A percentile compares a stretch with the other conserved stretches of the same genome.
phyloP scores from a whole-genome alignment of 306 rosid genomes.

The Vigna radiata region DNA sequence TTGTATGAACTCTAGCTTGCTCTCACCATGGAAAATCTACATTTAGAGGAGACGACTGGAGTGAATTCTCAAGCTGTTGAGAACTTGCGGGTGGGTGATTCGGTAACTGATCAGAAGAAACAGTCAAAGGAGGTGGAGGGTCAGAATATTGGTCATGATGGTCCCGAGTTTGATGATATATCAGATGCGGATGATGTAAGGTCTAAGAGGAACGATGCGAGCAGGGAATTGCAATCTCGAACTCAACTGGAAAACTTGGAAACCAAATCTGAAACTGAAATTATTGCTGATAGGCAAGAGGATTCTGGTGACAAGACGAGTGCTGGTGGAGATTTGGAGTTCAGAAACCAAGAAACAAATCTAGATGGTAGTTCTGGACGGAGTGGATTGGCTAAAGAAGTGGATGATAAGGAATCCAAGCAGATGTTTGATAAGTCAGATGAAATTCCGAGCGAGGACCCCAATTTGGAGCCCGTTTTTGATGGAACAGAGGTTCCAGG shows the following conservation, averaged over 20 bases:
- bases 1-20: slow-evolving; percentile 39
- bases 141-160: slow-evolving; percentile 39
- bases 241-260: slow-evolving; percentile 43
- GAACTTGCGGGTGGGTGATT: slow-evolving; percentile 48
- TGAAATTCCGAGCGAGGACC: slow-evolving; percentile 63
- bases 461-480: slow-evolving; percentile 73
- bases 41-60: slow-evolving; percentile 39
- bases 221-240: slow-evolving; percentile 33
- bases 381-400: slow-evolving; percentile 37
- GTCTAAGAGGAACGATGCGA: slow-evolving; percentile 34
- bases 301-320: slow-evolving; percentile 45
- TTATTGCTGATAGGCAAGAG: slow-evolving; percentile 23
- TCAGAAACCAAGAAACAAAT: slow-evolving; percentile 46
- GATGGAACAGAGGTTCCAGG: slow-evolving; percentile 83
- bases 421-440: slow-evolving; percentile 45
- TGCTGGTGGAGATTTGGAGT: slow-evolving; percentile 38
- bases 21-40: slow-evolving; percentile 54
- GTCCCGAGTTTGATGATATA: slow-evolving; percentile 36
- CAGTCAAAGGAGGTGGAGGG: slow-evolving; percentile 44
- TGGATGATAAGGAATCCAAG: slow-evolving; percentile 40
- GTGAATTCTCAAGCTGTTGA: slow-evolving; percentile 45
- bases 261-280: slow-evolving; percentile 45
- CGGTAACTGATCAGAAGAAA: slow-evolving; percentile 43
- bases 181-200: slow-evolving; percentile 23
- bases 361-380: slow-evolving; percentile 29